These are phyloP conservation scores for Melaleuca quinquenervia DNA, from an alignment of 345 rosid genomes.

Conservation along the genomic window DNA sequence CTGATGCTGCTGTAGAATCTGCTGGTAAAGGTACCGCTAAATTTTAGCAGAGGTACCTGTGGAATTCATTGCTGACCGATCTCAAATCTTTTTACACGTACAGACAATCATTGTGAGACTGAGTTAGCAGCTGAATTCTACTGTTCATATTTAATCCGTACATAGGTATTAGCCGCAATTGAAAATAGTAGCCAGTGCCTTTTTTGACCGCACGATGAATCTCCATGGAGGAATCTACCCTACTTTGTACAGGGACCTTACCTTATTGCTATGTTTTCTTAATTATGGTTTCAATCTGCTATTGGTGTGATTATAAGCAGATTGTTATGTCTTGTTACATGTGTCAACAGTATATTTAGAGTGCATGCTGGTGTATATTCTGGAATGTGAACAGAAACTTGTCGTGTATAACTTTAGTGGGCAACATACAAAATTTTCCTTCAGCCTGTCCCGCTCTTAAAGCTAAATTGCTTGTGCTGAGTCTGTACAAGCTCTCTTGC, in stretches of 20 bases:
- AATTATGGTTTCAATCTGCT: neutral
- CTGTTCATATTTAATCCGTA: neutral
- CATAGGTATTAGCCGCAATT: neutral
- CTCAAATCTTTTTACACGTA: neutral
- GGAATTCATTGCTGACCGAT: neutral
- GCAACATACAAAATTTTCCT: neutral
- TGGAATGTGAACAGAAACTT: neutral
- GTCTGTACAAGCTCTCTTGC: neutral
- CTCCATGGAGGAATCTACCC: neutral
- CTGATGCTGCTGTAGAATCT: neutral
- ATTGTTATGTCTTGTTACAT: neutral
- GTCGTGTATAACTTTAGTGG: neutral
- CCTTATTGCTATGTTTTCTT: neutral
- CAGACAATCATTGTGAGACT: neutral
- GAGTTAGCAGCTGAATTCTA: neutral
- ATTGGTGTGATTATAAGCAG: neutral
- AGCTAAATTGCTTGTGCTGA: neutral
- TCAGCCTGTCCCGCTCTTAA: neutral
- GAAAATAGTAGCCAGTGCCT: neutral
- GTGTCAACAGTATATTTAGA: neutral
- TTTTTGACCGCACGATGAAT: neutral
- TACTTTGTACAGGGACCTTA: neutral
- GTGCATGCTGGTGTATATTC: neutral
- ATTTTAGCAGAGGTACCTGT: neutral
- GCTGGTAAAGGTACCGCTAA: neutral